phyloP scores from a whole-genome alignment of 345 rosid species.

The Sisymbrium altissimum region DNA sequence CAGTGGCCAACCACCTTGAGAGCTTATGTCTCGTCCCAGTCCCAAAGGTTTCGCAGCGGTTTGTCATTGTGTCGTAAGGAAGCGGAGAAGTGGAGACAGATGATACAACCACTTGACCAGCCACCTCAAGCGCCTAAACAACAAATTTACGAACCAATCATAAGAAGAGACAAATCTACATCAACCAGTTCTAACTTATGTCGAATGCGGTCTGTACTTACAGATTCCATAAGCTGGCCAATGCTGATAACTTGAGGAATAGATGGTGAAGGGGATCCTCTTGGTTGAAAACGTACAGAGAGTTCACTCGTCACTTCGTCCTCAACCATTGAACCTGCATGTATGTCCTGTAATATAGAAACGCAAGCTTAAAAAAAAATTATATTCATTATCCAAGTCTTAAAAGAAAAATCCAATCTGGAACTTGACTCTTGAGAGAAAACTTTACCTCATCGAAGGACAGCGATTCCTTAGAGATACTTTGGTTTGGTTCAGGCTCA shows the following conservation, averaged over 20 bases:
- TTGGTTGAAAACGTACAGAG: slow-evolving; percentile 63
- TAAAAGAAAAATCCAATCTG: neutral
- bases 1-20: slow-evolving; percentile 80
- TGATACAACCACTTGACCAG: slow-evolving; percentile 89
- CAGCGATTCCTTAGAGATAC: slow-evolving; percentile 64
- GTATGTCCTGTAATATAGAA: slow-evolving; percentile 54
- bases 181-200: neutral
- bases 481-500: slow-evolving; percentile 46
- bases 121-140: slow-evolving; percentile 85
- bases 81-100: slow-evolving; percentile 83
- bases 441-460: slow-evolving; percentile 79
- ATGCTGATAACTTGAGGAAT: slow-evolving; percentile 70
- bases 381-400: neutral
- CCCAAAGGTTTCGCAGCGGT: slow-evolving; percentile 85
- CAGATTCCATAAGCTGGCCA: slow-evolving; percentile 91
- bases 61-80: slow-evolving; percentile 75
- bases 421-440: slow-evolving; percentile 8
- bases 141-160: slow-evolving; percentile 10
- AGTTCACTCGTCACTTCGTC: slow-evolving; percentile 78
- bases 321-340: slow-evolving; percentile 44
- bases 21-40: slow-evolving; percentile 77
- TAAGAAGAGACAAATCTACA: neutral
- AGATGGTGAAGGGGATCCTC: slow-evolving; percentile 60
- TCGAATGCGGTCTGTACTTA: slow-evolving; percentile 22
- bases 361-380: neutral